phyloP scores from a whole-genome alignment of 352 stramenopile species.

The Pythium phragmitis region DNA sequence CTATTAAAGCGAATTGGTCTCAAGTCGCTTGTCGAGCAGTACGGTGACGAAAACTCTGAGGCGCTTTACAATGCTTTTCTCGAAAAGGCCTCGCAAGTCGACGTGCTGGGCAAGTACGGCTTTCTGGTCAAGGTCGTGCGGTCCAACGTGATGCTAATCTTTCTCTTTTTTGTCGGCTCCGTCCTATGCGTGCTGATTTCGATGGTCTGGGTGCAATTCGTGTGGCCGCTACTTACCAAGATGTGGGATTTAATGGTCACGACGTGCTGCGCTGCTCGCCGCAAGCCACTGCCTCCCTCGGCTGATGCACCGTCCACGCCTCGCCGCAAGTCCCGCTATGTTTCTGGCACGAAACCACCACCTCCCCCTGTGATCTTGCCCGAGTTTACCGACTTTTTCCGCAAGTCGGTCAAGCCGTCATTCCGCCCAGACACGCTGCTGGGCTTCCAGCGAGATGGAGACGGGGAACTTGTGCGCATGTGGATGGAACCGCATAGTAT shows the following conservation, averaged over 20 bases:
- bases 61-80: slow-evolving; percentile 43
- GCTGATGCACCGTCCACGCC: not conserved
- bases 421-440: slow-evolving; percentile 53
- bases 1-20: slow-evolving; percentile 42
- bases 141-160: slow-evolving; percentile 77
- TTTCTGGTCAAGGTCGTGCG: slow-evolving; percentile 72
- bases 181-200: slow-evolving; percentile 58
- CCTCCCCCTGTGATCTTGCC: slow-evolving; percentile 31
- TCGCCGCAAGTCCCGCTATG: not conserved
- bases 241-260: slow-evolving; percentile 8
- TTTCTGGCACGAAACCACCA: not conserved
- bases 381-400: slow-evolving; percentile 71
- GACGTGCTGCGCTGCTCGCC: too few species aligned
- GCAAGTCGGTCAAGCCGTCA: slow-evolving; percentile 43
- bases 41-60: slow-evolving; percentile 32
- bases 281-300: slow-evolving; percentile 6
- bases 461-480: slow-evolving; percentile 54
- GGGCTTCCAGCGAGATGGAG: slow-evolving; percentile 50
- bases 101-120: slow-evolving; percentile 48
- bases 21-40: slow-evolving; percentile 28
- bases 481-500: slow-evolving; percentile 55
- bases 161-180: slow-evolving; percentile 54
- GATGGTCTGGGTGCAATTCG: slow-evolving; percentile 45
- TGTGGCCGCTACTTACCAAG: slow-evolving; percentile 45
- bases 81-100: slow-evolving; percentile 38